These are phyloP conservation scores for Glycine soja DNA, from an alignment of 306 rosid genomes.

Conservation along the genomic window DNA sequence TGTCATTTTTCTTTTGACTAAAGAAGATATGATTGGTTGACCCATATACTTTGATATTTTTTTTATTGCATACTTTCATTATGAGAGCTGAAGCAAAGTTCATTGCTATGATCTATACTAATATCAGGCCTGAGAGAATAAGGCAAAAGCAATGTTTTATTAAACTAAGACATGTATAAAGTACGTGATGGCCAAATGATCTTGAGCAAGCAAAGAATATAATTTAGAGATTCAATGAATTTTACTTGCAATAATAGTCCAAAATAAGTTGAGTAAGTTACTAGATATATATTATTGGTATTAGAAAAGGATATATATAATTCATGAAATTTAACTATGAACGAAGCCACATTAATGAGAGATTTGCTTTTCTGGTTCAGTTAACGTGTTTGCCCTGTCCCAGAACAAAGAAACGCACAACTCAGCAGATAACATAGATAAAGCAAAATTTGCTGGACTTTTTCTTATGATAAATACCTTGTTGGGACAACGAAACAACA, in stretches of 20 bases:
- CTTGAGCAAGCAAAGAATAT: constrained; percentile 21
- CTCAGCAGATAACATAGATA: constrained; percentile 43
- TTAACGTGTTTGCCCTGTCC: constrained; percentile 45
- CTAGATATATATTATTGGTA: constrained; percentile 48
- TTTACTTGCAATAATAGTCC: constrained; percentile 27
- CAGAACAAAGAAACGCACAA: constrained; percentile 47
- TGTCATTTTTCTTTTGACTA: constrained; percentile 45
- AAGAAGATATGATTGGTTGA: constrained; percentile 47
- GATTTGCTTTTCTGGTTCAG: constrained; percentile 45
- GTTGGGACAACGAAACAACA: constrained; percentile 51
- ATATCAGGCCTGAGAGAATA: constrained; percentile 1
- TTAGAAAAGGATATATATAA: constrained; percentile 14
- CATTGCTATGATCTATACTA: constrained; percentile 36
- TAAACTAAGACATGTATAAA: neutral
- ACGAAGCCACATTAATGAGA: constrained; percentile 27
- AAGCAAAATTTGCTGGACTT: constrained; percentile 44
- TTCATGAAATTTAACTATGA: constrained; percentile 43
- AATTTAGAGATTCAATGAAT: constrained; percentile 39
- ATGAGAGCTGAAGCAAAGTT: constrained; percentile 35
- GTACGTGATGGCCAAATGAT: constrained; percentile 38
- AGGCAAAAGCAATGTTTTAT: constrained; percentile 34
- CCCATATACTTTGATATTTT: constrained; percentile 30
- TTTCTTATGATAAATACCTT: constrained; percentile 15
- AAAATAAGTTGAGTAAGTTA: constrained; percentile 10
- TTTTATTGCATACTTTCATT: constrained; percentile 10